Percentiles rank a stretch among this genome's conserved stretches.
Evolutionary conservation across 345 rosid species (phyloP).

Genomic region (Isatis tinctoria): DNA sequence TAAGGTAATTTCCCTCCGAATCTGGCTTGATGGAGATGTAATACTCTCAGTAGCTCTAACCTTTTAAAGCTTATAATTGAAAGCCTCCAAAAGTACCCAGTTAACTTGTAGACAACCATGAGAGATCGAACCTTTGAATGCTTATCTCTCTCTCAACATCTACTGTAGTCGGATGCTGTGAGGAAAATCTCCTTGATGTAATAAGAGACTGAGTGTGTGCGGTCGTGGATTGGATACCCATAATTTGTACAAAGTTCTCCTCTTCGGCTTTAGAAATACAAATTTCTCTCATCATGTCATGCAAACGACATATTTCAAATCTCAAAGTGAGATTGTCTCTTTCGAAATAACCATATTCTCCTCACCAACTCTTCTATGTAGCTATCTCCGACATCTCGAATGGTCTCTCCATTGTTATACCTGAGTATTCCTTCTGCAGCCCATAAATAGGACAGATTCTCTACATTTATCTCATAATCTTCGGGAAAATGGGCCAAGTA

Average conservation of each 20-base stretch:
- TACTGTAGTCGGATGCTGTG: not conserved
- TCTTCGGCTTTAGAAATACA: too few relatives aligned
- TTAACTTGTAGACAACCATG: not conserved
- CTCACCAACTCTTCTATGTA: conserved; percentile 27
- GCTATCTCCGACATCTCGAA: conserved; percentile 10
- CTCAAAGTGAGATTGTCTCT: too few relatives aligned
- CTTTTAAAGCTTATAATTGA: not conserved
- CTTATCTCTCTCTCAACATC: not conserved
- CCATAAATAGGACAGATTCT: conserved; percentile 27
- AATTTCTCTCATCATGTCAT: too few relatives aligned
- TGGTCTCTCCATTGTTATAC: not conserved
- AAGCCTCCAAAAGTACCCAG: not conserved
- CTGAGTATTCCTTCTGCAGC: conserved; percentile 33
- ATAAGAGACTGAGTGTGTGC: too few relatives aligned
- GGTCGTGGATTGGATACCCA: too few relatives aligned
- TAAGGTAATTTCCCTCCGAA: not conserved
- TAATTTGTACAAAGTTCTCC: too few relatives aligned
- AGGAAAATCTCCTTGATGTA: too few relatives aligned
- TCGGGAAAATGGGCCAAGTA: conserved; percentile 1
- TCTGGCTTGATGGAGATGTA: too few relatives aligned
- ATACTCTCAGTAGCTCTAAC: not conserved
- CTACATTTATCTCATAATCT: conserved; percentile 1
- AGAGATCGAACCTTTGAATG: not conserved
- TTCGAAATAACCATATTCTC: not conserved
- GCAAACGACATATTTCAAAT: too few relatives aligned